A percentile compares a stretch with the other conserved stretches of the same genome.
These are phyloP conservation scores for Linum lewisii DNA, from an alignment of 345 rosid species.

Conservation along the genomic window DNA sequence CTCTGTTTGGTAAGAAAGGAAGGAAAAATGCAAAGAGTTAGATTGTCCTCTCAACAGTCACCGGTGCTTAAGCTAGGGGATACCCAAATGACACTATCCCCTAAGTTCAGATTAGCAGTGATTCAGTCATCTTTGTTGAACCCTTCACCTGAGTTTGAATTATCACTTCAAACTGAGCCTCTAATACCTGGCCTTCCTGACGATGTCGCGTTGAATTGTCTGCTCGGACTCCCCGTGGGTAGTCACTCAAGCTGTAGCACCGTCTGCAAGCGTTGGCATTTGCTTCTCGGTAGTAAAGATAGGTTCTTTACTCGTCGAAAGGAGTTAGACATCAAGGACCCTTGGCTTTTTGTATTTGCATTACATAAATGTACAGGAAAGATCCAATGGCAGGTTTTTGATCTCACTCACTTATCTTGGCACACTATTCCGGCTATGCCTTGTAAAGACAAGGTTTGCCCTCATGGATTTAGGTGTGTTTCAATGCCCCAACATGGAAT, in stretches of 20 bases:
- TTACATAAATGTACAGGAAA: slow-evolving; percentile 67
- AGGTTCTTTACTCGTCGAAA: slow-evolving; percentile 57
- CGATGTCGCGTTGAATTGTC: slow-evolving; percentile 71
- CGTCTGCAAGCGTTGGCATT: slow-evolving; percentile 78
- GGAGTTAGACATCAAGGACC: slow-evolving; percentile 60
- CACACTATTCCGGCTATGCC: slow-evolving; percentile 82
- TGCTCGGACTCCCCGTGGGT: slow-evolving; percentile 62
- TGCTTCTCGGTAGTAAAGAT: slow-evolving; percentile 57
- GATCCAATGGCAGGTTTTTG: slow-evolving; percentile 75
- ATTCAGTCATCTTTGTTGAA: slow-evolving; percentile 44
- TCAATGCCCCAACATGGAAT: slow-evolving; percentile 50
- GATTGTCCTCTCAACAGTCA: slow-evolving; percentile 61
- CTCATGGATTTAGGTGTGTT: slow-evolving; percentile 63
- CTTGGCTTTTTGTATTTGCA: slow-evolving; percentile 79
- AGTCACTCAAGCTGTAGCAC: slow-evolving; percentile 50
- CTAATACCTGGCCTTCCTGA: slow-evolving; percentile 82
- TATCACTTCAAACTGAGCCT: slow-evolving; percentile 41
- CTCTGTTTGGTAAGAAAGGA: background rate
- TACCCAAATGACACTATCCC: slow-evolving; percentile 74
- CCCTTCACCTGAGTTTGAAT: slow-evolving; percentile 43
- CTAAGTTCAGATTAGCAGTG: slow-evolving; percentile 63
- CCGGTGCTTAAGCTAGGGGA: slow-evolving; percentile 88
- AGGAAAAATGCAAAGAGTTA: slow-evolving; percentile 69
- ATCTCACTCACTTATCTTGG: slow-evolving; percentile 62
- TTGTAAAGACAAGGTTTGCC: slow-evolving; percentile 67